Base-by-base conservation (phyloP, 768 basidiomycete genomes). In the Rhizopogon vulgaris region DNA sequence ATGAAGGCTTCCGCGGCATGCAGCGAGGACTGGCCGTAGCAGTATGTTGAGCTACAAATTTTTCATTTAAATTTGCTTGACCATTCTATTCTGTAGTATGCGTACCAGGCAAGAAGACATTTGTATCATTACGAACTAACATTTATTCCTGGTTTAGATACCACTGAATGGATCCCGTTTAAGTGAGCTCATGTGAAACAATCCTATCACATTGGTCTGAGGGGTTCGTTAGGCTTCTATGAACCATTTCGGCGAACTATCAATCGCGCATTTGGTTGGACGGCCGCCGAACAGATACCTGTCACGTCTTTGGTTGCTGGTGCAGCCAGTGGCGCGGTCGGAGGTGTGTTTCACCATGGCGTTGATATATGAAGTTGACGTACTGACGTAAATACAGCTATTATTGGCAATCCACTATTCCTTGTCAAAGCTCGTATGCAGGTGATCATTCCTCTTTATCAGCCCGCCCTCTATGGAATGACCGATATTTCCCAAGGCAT, bases 381-480 rank as follows among this genome's bases (percentile, higher is more conserved):
- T 10, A 46, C 45, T 32, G 14, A 9, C 34, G 15, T 34, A 22
- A 48, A 36, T 34, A 37, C 53, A 88, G 88, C 88, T 0, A 75
- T 78, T 47, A 69, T 94, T 39, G 94, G 93, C 38, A 95, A 91
- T 66, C 94, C 94, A 0, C 71, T 96, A 11, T 99, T 96, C 71
- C 74, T 99, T 52, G 83, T 99, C 64, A 99, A 99, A 72, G 96
- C 96, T 5, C 83, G 96, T 41, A 97, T 99, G 88, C 96, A 99
- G 78, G 87, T 85, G 15, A 52, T 59, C 47, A 8, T 14, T 40
- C 11, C 41, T 22, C 7, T 14, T 15, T 12, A 15, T 6, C 38
- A 14, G 22, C 32, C n/a, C 9, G 18, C n/a, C 22, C 48, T 9
- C n/a, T 52, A 41, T 18, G 22, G 30, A 40, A 34, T 34, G 54